phyloP scores from a whole-genome alignment of 1,139 yeast genomes.

The Geotrichum siamense region DNA sequence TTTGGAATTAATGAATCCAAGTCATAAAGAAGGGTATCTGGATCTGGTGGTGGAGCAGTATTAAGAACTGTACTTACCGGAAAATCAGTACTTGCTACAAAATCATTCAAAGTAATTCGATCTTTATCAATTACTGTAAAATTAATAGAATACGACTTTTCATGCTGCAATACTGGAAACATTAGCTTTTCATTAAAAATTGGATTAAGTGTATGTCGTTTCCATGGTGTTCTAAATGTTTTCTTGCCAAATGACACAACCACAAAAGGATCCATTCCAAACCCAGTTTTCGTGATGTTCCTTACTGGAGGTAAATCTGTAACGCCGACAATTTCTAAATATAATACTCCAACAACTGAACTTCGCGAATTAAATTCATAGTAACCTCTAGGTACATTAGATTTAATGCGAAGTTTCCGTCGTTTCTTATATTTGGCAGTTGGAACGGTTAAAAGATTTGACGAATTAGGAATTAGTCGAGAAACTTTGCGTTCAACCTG shows the following conservation, averaged over 20 bases:
- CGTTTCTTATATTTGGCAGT: slow-evolving; percentile 4
- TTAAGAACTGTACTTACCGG: slow-evolving; percentile 45
- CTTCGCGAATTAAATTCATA: slow-evolving; percentile 35
- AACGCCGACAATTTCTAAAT: slow-evolving; percentile 68
- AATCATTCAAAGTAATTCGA: slow-evolving; percentile 71
- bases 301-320: slow-evolving; percentile 40
- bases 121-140: slow-evolving; percentile 81
- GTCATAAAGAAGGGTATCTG: slow-evolving; percentile 29
- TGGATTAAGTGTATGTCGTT: slow-evolving; percentile 77
- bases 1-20: slow-evolving; percentile 20
- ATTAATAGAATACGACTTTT: slow-evolving; percentile 54
- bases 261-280: slow-evolving; percentile 95
- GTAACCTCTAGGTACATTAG: slow-evolving; percentile 17
- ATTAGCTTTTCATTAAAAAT: slow-evolving; percentile 73
- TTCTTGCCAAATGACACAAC: slow-evolving; percentile 86
- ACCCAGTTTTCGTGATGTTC: slow-evolving; percentile 54
- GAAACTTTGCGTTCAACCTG: slow-evolving; percentile 11
- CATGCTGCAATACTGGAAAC: slow-evolving; percentile 66
- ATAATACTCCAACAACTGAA: slow-evolving; percentile 61
- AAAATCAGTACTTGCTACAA: slow-evolving; percentile 60
- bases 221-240: slow-evolving; percentile 80
- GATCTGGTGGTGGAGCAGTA: slow-evolving; percentile 32
- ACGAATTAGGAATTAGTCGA: slow-evolving; percentile 9
- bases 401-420: slow-evolving; percentile 4
- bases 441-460: slow-evolving; percentile 14